Evolutionary conservation across 169 alveolate species (phyloP), one percentile per base, ranked within the genome.

Genomic region (Plasmodium cynomolgi): DNA sequence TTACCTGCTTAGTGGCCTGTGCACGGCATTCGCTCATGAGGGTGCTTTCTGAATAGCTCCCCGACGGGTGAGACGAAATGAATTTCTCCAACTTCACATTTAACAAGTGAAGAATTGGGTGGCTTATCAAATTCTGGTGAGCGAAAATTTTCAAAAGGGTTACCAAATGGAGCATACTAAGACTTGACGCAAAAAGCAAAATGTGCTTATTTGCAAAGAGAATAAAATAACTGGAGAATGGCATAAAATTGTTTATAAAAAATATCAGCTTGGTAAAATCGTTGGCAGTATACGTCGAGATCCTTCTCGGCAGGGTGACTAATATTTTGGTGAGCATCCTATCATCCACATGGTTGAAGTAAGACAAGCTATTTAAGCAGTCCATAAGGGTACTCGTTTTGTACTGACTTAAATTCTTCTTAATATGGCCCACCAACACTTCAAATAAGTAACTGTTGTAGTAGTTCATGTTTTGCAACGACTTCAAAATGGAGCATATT

Each of bases 401-500:
- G 81, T 86, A 86, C 71, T 86, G 93, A 77, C 93, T 86, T 75
- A 86, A 75, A 77, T 86, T 86, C 68, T 39, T 56, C 81, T 37
- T 86, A 54, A 86, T 39, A 75, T 37, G 29, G 2, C 29, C 56
- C 13, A 50, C 81, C 44, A 86, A 86, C 68, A 75, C 81, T 50
- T 77, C 11, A 75, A 86, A 86, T 86, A 86, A 86, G 44, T 37
- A 56, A 56, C 71, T 77, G 29, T 86, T 86, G 81, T 75, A 86
- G 29, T 75, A 86, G 29, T 77, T 86, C 62, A 86, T 11, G 29
- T 86, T 86, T 86, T 86, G 62, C 15, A 79, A 39, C n/a, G 93
- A 86, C n/a, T 50, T 86, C 33, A 86, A 56, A 56, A 86, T 86
- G 33, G 93, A 86, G 50, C 93, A 50, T n/a, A 86, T 75, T 77